A percentile compares a stretch with the other conserved stretches of the same genome.
Evolutionary conservation across 208 protist genomes (phyloP).

Genomic region (Leishmania martiniquensis): DNA sequence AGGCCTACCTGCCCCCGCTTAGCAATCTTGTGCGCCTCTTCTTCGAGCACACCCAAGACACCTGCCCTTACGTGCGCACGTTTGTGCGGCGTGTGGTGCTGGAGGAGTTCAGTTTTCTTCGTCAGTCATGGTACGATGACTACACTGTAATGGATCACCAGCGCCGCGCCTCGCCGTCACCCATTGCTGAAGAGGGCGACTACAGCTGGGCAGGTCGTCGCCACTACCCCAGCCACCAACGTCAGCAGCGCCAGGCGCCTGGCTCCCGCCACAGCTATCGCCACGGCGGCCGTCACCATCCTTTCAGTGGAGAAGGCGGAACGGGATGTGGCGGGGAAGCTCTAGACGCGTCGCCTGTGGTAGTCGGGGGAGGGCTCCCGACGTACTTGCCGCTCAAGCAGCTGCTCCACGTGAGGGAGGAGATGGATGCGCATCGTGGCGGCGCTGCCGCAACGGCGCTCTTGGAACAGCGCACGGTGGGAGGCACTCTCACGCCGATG

Average conservation of each 20-base stretch:
- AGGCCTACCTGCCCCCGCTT: conserved; percentile 39
- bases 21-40: conserved; percentile 62
- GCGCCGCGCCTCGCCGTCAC: conserved; percentile 5
- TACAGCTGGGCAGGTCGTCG: conserved; percentile 13
- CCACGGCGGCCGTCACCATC: background rate
- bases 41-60: conserved; percentile 60
- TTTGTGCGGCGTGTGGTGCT: conserved; percentile 57
- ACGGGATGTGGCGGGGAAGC: background rate
- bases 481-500: background rate
- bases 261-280: conserved; percentile 9
- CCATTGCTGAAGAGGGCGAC: conserved; percentile 19
- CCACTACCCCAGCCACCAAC: conserved; percentile 7
- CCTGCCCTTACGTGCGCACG: conserved; percentile 66
- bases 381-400: conserved; percentile 23
- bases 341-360: conserved; percentile 13
- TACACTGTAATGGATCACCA: conserved; percentile 15
- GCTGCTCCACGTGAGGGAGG: conserved; percentile 12
- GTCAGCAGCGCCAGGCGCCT: background rate
- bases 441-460: background rate
- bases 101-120: conserved; percentile 68
- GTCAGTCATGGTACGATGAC: conserved; percentile 52
- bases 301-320: background rate
- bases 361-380: conserved; percentile 16
- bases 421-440: background rate
- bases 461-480: background rate